Conservation (phyloP, 176 grass and related monocot species). For the Oryza nivara region DNA sequence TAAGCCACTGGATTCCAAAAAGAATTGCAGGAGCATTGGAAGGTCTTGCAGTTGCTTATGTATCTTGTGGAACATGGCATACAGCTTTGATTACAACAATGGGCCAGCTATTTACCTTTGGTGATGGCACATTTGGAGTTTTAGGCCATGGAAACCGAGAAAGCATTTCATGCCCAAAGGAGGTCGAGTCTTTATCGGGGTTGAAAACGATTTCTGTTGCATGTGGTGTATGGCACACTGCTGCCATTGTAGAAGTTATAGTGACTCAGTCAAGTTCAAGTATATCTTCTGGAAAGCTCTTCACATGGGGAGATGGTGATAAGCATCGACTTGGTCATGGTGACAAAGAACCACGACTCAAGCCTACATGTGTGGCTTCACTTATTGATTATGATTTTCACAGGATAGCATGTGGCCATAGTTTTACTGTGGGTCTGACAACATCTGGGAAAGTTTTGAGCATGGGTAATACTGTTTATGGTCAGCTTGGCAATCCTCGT, state of each 20-base stretch:
- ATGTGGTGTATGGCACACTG: slow-evolving; percentile 96
- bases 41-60: slow-evolving; percentile 67
- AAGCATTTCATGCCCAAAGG: slow-evolving; percentile 64
- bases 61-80: slow-evolving; percentile 98
- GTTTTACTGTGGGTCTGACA: slow-evolving; percentile 86
- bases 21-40: slow-evolving; percentile 85
- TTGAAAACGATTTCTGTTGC: slow-evolving; percentile 83
- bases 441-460: slow-evolving; percentile 87
- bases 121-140: slow-evolving; percentile 96
- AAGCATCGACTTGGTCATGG: slow-evolving; percentile 96
- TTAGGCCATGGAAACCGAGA: slow-evolving; percentile 88
- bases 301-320: slow-evolving; percentile 99
- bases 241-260: slow-evolving; percentile 86
- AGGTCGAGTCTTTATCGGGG: slow-evolving; percentile 83
- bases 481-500: slow-evolving; percentile 91
- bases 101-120: slow-evolving; percentile 90
- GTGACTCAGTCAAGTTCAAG: slow-evolving; percentile 71
- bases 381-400: slow-evolving; percentile 94
- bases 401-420: slow-evolving; percentile 84
- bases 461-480: slow-evolving; percentile 92
- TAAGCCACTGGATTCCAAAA: slow-evolving; percentile 98
- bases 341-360: slow-evolving; percentile 86
- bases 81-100: slow-evolving; percentile 83
- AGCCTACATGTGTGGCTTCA: slow-evolving; percentile 94
- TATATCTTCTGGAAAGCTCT: slow-evolving; percentile 83